These are phyloP conservation scores for Stereum hirsutum DNA, from an alignment of 1,284 basidiomycete genomes.

Conservation along the genomic window DNA sequence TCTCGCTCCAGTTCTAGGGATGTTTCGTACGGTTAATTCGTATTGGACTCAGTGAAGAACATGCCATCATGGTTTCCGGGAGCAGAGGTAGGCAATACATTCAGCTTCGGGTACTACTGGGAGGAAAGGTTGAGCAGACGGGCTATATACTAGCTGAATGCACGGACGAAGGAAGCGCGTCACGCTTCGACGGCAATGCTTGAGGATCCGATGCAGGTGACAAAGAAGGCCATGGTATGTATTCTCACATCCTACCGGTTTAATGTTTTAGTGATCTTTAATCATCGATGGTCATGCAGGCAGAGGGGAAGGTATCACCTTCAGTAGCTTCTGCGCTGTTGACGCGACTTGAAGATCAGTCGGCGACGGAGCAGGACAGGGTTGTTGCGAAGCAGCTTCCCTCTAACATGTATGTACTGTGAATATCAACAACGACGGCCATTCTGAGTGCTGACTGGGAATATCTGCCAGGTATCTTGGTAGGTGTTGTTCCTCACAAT, in stretches of 20 bases:
- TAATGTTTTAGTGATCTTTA: no score
- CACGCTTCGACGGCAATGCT: constrained; percentile 17
- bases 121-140: no score
- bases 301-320: constrained; percentile 4
- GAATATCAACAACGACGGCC: no score
- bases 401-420: constrained; percentile 8
- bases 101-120: no score
- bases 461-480: no score
- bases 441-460: no score
- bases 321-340: no score
- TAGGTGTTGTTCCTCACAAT: not conserved
- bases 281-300: constrained; percentile 1
- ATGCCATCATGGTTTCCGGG: constrained; percentile 39
- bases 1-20: not conserved
- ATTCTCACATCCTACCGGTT: not conserved
- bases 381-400: constrained; percentile 4
- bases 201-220: constrained; percentile 24
- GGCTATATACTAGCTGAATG: no score
- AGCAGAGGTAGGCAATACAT: no score
- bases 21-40: not conserved
- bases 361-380: no score
- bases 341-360: no score
- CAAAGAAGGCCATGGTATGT: constrained; percentile 19
- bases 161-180: constrained; percentile 36
- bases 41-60: constrained; percentile 27